Evolutionary conservation across 2,329 filamentous ascomycete species (phyloP).

Genomic region (Sarocladiaceae sp.): DNA sequence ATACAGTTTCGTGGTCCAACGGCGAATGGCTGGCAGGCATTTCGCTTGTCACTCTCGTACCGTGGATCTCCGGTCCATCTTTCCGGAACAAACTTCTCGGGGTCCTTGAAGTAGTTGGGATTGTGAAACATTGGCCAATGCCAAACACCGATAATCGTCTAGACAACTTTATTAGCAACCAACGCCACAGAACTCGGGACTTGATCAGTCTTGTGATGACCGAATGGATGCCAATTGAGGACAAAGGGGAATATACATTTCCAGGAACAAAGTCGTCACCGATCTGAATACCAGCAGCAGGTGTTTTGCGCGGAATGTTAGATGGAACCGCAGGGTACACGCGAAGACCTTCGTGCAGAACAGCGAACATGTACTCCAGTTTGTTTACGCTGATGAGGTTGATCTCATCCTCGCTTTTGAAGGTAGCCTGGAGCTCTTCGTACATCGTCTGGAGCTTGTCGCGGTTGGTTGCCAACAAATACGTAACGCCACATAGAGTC

Average conservation of each 20-base stretch:
- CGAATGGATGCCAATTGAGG: too few relatives aligned
- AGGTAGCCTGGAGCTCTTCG: conserved; percentile 34
- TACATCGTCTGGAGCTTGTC: conserved; percentile 20
- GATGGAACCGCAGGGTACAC: conserved; percentile 18
- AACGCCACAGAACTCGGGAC: too few relatives aligned
- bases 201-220: too few relatives aligned
- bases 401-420: conserved; percentile 32
- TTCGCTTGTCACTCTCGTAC: conserved; percentile 27
- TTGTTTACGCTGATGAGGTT: conserved; percentile 23
- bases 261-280: not conserved
- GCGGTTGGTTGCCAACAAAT: conserved; percentile 22
- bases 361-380: conserved; percentile 35
- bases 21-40: conserved; percentile 40
- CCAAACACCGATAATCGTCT: not conserved
- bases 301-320: not conserved
- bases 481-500: conserved; percentile 21
- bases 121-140: not conserved
- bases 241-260: not conserved
- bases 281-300: not conserved
- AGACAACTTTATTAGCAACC: too few relatives aligned
- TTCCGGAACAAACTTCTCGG: not conserved
- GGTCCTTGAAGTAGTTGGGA: not conserved
- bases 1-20: conserved; percentile 24
- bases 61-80: not conserved
- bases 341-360: conserved; percentile 37